A percentile compares a stretch with the other conserved stretches of the same genome.
Evolutionary conservation across 2,329 filamentous ascomycete species (phyloP).

Genomic region (Periconia sp.): DNA sequence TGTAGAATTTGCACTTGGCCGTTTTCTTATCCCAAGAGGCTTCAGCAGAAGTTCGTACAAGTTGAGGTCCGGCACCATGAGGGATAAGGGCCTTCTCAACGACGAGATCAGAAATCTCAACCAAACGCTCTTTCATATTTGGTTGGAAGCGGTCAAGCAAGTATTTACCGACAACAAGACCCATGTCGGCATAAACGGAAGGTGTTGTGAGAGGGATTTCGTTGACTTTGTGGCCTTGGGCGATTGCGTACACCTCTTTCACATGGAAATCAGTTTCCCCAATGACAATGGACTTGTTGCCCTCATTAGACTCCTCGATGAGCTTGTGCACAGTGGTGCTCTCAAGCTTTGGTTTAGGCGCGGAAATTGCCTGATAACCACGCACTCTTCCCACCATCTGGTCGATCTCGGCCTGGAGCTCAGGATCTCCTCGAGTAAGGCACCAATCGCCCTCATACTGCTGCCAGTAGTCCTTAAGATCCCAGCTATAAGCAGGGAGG

Average conservation of each 20-base stretch:
- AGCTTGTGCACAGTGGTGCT: constrained; percentile 7
- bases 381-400: no score
- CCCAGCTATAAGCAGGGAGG: constrained; percentile 41
- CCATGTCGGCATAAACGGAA: constrained; percentile 38
- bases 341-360: not conserved
- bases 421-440: constrained; percentile 13
- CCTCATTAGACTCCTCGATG: constrained; percentile 7
- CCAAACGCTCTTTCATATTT: not conserved
- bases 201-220: constrained; percentile 16
- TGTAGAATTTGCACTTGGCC: constrained; percentile 8
- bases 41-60: constrained; percentile 14
- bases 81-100: constrained; percentile 16
- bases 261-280: constrained; percentile 14
- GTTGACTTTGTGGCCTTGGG: constrained; percentile 18
- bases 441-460: constrained; percentile 38
- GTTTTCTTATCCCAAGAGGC: constrained; percentile 6
- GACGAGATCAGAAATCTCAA: constrained; percentile 14
- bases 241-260: constrained; percentile 9
- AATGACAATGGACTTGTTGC: constrained; percentile 5
- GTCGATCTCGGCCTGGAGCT: no score
- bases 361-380: not conserved
- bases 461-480: constrained; percentile 44
- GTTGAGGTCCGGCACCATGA: constrained; percentile 4
- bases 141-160: constrained; percentile 2
- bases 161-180: constrained; percentile 30